Base-by-base conservation (phyloP, 1,284 basidiomycete species). In the Ceratobasidium sp. region DNA sequence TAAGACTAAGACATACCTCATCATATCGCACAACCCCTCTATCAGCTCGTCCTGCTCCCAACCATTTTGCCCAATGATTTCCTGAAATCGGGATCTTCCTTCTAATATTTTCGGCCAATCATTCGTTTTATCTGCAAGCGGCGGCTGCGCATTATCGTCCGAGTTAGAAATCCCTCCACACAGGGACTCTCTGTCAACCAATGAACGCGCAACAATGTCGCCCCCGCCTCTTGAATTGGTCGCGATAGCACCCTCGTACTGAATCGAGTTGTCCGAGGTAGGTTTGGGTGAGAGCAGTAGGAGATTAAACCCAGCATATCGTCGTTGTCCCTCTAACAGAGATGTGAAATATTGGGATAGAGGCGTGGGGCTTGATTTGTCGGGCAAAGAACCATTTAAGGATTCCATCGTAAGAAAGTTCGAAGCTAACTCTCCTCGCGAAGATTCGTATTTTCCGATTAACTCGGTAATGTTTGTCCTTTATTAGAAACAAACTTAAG, bases 401-500 rank as follows among this genome's bases (percentile, higher is more conserved):
- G 60, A 42, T 20, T 33, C n/a, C 13, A 39, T 20, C n/a, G 85
- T 81, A 95, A 88, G 82, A 93, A 94, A 23, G 90, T 60, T 89
- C 15, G 91, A 89, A 68, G 90, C 87, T 79, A 95, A 87, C 72
- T 87, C 86, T 58, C 94, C 94, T 80, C 94, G 89, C 81, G 94
- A 93, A 39, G 89, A 89, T 77, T 83, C 81, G 81, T 89, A 90
- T 77, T 85, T 82, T 79, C 82, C 84, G 56, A 83, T 78, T 26
- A 89, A 86, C 84, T 95, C 93, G 63, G 92, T 93, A 83, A 95
- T 94, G 86, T 95, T 95, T 44, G 94, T 95, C 83, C 93, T 94
- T 33, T 33, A 33, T 33, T 33, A 4, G 4, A 33, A 33, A 84
- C 40, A 23, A n/a, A 46, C 12, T 2, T 26, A 42, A 10, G 23